Evolutionary conservation across 148 eudicot genomes (phyloP), one percentile per base, ranked within the genome.

Genomic region (Vaccinium darrowii): DNA sequence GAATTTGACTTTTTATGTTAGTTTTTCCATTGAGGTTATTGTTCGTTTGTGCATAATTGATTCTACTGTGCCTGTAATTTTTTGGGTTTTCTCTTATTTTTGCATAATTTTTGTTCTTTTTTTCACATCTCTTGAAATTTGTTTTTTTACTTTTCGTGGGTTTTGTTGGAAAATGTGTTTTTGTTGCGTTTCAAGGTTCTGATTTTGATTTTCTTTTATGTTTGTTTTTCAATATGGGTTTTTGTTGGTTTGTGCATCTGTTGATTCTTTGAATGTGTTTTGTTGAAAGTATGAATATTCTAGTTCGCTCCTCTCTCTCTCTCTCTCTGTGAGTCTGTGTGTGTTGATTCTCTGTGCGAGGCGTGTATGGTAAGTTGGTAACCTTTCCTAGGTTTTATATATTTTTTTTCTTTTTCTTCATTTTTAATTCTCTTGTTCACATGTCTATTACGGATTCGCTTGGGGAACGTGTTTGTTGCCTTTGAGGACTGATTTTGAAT

Each of bases 381-480:
- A 7, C 47, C 47, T 67, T 67, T 67, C 13, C 36, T 67, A 33
- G 73, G 73, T 25, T 67, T 10, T 67, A 67, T 53, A 13, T 53
- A 53, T 53, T 2, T 53, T 53, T 53, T 52, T 53, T 62, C 82
- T 62, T 65, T 23, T 56, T 57, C 39, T 52, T 65, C 36, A 78
- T 39, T 79, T 79, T 49, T 23, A 33, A 19, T 19, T 52, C 12
- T 78, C 6, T 27, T 23, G 8, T 84, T 78, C 33, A 19, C 77
- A 67, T 71, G 43, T 72, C 69, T 60, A 5, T 65, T 86, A 67
- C 16, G 47, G 82, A 57, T 58, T 82, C 27, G 56, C 30, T 80
- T 23, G 71, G 18, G 43, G 39, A 71, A 53, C 71, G 79, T 80
- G 83, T 56, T 33, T 79, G 72, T 51, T 53, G 72, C 52, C 77